Conservation (phyloP, 1,284 basidiomycete genomes). For the Moesziomyces antarcticus region DNA sequence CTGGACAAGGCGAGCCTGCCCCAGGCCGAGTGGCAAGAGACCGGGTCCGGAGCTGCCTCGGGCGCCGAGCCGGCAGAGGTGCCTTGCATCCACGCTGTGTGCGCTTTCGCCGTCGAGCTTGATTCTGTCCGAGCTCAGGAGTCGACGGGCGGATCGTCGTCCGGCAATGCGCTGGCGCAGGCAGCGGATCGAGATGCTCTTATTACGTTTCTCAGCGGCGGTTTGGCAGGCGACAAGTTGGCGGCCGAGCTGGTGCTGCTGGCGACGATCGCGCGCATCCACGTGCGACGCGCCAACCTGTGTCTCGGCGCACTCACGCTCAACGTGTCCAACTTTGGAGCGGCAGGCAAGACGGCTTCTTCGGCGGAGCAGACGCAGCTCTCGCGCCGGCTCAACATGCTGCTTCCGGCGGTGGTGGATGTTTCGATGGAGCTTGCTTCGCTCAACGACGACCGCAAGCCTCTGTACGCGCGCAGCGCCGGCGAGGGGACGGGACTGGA, state of each 20-base stretch:
- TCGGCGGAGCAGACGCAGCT: slow-evolving; percentile 74
- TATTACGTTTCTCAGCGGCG: slow-evolving; percentile 46
- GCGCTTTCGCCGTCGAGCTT: slow-evolving; percentile 30
- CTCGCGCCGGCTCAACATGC: slow-evolving; percentile 71
- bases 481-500: slow-evolving; percentile 80
- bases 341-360: slow-evolving; percentile 68
- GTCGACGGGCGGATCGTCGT: background rate
- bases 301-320: slow-evolving; percentile 77
- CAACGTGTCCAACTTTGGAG: slow-evolving; percentile 68
- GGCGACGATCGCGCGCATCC: slow-evolving; percentile 76
- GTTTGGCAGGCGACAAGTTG: slow-evolving; percentile 51
- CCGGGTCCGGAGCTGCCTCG: slow-evolving; percentile 17
- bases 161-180: slow-evolving; percentile 14
- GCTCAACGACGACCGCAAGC: slow-evolving; percentile 72
- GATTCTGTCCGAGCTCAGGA: slow-evolving; percentile 8
- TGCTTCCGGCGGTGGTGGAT: slow-evolving; percentile 73
- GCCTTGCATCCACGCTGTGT: slow-evolving; percentile 57
- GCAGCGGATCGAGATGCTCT: slow-evolving; percentile 20
- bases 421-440: slow-evolving; percentile 67
- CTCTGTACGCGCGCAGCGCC: slow-evolving; percentile 71
- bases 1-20: slow-evolving; percentile 48
- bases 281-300: slow-evolving; percentile 77
- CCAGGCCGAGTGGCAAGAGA: slow-evolving; percentile 48
- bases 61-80: slow-evolving; percentile 24
- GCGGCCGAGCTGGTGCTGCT: slow-evolving; percentile 84